Evolutionary conservation across 345 rosid genomes (phyloP).

Genomic region (Eucalyptus cladocalyx): DNA sequence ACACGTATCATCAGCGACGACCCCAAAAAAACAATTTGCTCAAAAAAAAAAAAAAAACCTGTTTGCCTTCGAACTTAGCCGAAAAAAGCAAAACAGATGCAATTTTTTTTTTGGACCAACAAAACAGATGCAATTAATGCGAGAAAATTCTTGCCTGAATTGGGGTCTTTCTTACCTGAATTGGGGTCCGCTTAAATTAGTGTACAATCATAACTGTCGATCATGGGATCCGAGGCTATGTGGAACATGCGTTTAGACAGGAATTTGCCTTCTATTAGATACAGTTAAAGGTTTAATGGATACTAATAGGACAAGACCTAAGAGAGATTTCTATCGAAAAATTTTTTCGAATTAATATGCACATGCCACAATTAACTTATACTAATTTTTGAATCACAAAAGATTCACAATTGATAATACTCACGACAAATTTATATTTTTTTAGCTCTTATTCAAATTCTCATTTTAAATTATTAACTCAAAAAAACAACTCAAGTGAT

Average conservation of each 20-base stretch:
- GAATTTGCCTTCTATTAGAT: neutral
- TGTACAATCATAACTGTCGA: neutral
- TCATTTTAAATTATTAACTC: neutral
- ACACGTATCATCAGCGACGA: neutral
- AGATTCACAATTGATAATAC: accelerated
- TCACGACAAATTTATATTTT: too few relatives aligned
- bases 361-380: neutral
- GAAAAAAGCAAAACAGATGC: neutral
- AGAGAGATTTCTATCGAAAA: accelerated
- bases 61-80: neutral
- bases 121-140: neutral
- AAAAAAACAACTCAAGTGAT: accelerated
- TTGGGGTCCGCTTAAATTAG: neutral
- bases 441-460: neutral
- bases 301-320: too few relatives aligned
- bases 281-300: too few relatives aligned
- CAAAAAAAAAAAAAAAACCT: too few relatives aligned
- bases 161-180: neutral
- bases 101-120: neutral
- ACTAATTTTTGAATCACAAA: accelerated
- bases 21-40: neutral
- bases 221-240: neutral
- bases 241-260: neutral
- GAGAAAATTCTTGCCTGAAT: neutral
- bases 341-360: too few relatives aligned